Percentiles rank a stretch among this genome's conserved stretches.
These are phyloP conservation scores for Solanum tacnaense DNA, from an alignment of 257 asterid species.

Conservation along the genomic window DNA sequence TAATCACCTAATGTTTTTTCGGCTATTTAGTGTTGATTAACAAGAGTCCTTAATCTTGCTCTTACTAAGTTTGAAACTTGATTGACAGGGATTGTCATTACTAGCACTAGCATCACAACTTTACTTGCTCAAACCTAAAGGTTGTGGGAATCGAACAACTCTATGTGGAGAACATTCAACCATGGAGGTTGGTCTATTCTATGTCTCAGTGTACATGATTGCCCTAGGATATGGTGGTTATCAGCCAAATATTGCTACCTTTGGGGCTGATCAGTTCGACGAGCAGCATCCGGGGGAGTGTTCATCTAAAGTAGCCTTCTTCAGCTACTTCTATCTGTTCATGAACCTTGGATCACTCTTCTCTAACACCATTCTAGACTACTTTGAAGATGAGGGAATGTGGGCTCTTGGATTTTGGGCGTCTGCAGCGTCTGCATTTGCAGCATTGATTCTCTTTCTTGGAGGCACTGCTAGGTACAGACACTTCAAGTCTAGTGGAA, in stretches of 20 bases:
- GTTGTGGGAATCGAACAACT: constrained; percentile 54
- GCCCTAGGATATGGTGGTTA: constrained; percentile 97
- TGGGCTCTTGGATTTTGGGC: constrained; percentile 95
- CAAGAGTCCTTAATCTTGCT: neutral
- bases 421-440: constrained; percentile 66
- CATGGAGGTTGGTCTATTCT: constrained; percentile 64
- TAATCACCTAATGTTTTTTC: neutral
- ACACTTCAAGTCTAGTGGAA: constrained; percentile 74
- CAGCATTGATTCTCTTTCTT: constrained; percentile 63
- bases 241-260: constrained; percentile 91
- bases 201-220: constrained; percentile 68
- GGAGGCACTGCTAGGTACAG: constrained; percentile 68
- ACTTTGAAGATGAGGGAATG: constrained; percentile 75
- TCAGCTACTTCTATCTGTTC: constrained; percentile 87
- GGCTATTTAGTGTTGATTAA: neutral
- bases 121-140: constrained; percentile 61
- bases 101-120: constrained; percentile 58
- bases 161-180: constrained; percentile 50
- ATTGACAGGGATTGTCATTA: constrained; percentile 54
- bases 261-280: constrained; percentile 95
- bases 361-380: constrained; percentile 76
- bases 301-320: constrained; percentile 65
- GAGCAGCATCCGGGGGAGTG: constrained; percentile 60
- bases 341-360: constrained; percentile 86
- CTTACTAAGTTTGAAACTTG: neutral